Base-by-base conservation (phyloP, 2,329 filamentous ascomycete species). In the Acrocalymma vagum region DNA sequence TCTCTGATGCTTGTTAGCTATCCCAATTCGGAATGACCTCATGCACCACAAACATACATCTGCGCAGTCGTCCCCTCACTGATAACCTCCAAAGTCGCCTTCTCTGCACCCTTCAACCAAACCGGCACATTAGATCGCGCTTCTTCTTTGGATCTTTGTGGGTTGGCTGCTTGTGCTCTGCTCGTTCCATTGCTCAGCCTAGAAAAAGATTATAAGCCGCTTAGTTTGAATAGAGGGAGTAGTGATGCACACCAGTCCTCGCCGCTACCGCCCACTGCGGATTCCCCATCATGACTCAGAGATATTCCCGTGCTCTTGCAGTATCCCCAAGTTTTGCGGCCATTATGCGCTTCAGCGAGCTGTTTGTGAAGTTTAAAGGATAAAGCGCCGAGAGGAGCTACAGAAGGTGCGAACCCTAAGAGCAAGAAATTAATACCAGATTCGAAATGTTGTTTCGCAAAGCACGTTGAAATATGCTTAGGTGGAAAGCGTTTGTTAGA, bases 341-440 rank as follows among this genome's bases (percentile, higher is more conserved):
- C 88, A 42, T 76, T 72, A 46, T 87, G 63, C 33, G 78, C 62
- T 20, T 79, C 76, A 0, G 88, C 86, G 9, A 92, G 77, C 28
- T 78, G 70, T 48, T 75, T 75, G 67, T 93, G 88, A 36, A 90
- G 77, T 4, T 78, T 77, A 60, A 88, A 93, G 26, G 85, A 88
- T 9, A 92, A 74, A 1, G 76, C 77, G 6, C 83, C 88, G 1
- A 92, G 75, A 0, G 77, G 72, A 0, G 80, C 74, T 5, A 82
- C 71, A 1, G 77, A 72, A 0, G 81, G 72, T 0, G 76, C 74
- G 56, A 88, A 89, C 87, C 70, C 70, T 72, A 22, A n/a, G 11
- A 6, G 37, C 34, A 20, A 45, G 42, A 17, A 22, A 10, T 39
- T n/a, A n/a, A 22, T 22, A 21, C 25, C 25, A 26, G 13, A 22